phyloP scores from a whole-genome alignment of 2,329 filamentous ascomycete species.

The Trichoderma breve region DNA sequence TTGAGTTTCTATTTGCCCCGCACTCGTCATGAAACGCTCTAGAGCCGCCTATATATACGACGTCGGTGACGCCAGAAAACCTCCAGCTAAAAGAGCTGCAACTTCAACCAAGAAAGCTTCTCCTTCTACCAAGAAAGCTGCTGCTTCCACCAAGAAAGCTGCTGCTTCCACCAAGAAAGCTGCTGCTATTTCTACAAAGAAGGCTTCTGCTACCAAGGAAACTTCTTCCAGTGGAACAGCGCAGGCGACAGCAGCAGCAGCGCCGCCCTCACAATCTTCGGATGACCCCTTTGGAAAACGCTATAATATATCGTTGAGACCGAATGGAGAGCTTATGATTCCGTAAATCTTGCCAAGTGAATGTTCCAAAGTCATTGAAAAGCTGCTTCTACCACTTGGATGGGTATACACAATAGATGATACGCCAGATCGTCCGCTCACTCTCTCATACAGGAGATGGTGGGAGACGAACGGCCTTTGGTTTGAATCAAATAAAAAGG shows the following conservation, averaged over 20 bases:
- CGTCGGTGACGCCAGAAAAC: not conserved
- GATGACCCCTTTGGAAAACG: not conserved
- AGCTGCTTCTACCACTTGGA: constrained; percentile 19
- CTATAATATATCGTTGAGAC: constrained; percentile 16
- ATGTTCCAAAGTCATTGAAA: constrained; percentile 17
- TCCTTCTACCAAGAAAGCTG: not conserved
- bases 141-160: not conserved
- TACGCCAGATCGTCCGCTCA: constrained; percentile 22
- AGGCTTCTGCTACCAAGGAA: not conserved
- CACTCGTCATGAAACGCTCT: not conserved
- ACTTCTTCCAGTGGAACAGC: not conserved
- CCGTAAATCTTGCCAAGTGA: constrained; percentile 23
- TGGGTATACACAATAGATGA: constrained; percentile 25
- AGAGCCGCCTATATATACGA: not conserved
- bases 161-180: not conserved
- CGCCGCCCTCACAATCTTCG: not conserved
- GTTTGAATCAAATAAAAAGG: constrained; percentile 24
- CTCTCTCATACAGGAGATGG: constrained; percentile 22
- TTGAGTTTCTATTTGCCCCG: not conserved
- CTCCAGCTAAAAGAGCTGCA: constrained; percentile 1
- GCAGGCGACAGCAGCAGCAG: not conserved
- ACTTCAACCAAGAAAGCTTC: not conserved
- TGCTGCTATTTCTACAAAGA: not conserved
- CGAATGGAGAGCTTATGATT: constrained; percentile 23
- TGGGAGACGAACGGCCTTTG: constrained; percentile 25